These are phyloP conservation scores for Pseudogymnoascus sp. DNA, from an alignment of 2,329 filamentous ascomycete species.

Conservation along the genomic window DNA sequence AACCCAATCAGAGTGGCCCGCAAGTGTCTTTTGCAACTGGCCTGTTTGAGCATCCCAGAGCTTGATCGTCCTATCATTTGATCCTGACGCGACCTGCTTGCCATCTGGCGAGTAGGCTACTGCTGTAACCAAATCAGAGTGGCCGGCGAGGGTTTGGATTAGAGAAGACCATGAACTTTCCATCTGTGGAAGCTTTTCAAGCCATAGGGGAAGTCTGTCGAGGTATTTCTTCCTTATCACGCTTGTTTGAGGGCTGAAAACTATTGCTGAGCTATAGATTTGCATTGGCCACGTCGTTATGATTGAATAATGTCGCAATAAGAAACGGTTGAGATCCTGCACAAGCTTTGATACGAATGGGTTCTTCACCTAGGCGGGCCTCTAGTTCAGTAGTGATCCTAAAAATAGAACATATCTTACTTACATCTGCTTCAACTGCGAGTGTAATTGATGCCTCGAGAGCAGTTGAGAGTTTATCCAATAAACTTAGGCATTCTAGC, in stretches of 20 bases:
- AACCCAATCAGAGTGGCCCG: too few relatives aligned
- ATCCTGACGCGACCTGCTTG: slow-evolving; percentile 72
- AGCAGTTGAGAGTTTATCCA: slow-evolving; percentile 17
- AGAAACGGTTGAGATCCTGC: slow-evolving; percentile 19
- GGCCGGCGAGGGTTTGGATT: slow-evolving; percentile 11
- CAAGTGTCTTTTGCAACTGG: too few relatives aligned
- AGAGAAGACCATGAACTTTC: slow-evolving; percentile 15
- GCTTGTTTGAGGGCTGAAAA: slow-evolving; percentile 18
- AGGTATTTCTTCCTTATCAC: slow-evolving; percentile 14
- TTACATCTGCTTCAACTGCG: slow-evolving; percentile 12
- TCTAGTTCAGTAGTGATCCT: slow-evolving; percentile 10
- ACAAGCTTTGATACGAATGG: slow-evolving; percentile 13
- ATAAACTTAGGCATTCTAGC: slow-evolving; percentile 26
- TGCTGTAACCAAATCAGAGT: background rate
- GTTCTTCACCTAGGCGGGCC: slow-evolving; percentile 11
- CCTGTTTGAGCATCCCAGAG: slow-evolving; percentile 71
- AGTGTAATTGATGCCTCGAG: slow-evolving; percentile 16
- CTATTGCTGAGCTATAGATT: slow-evolving; percentile 17
- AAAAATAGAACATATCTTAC: slow-evolving; percentile 12
- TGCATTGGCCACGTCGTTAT: slow-evolving; percentile 18
- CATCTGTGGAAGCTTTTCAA: slow-evolving; percentile 12
- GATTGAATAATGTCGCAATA: slow-evolving; percentile 15
- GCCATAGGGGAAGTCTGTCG: slow-evolving; percentile 14
- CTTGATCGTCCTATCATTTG: slow-evolving; percentile 98
- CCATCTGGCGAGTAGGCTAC: slow-evolving; percentile 16